Percentiles rank a stretch among this genome's conserved stretches.
phyloP scores from a whole-genome alignment of 1,284 basidiomycete species.

The Cutaneotrichosporon dermatis region DNA sequence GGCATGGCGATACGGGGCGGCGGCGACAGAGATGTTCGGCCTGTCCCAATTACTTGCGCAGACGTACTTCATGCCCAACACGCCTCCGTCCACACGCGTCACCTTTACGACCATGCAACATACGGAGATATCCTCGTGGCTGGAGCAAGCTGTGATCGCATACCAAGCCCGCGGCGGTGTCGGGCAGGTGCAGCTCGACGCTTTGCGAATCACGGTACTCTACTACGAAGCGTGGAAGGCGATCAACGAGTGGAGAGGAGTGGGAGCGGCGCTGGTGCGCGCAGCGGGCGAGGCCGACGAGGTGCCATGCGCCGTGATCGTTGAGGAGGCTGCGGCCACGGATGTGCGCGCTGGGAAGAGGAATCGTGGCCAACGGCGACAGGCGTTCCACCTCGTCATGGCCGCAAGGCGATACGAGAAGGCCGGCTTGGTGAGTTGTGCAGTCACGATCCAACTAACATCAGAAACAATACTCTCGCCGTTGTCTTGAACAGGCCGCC shows the following conservation, averaged over 20 bases:
- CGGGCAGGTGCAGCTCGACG: conserved; percentile 46
- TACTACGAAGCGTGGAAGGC: conserved; percentile 49
- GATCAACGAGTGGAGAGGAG: conserved; percentile 44
- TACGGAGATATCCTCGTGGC: conserved; percentile 44
- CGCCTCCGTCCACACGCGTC: conserved; percentile 23
- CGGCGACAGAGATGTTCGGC: conserved; percentile 50
- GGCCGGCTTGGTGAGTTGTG: conserved; percentile 51
- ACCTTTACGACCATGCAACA: conserved; percentile 42
- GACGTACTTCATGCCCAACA: conserved; percentile 38
- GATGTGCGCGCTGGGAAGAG: conserved; percentile 44
- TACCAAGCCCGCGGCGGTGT: conserved; percentile 30
- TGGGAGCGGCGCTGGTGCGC: conserved; percentile 40
- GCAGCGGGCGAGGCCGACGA: conserved; percentile 52
- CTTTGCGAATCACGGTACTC: conserved; percentile 45
- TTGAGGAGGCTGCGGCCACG: conserved; percentile 54
- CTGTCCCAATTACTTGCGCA: conserved; percentile 42
- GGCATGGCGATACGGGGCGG: conserved; percentile 46
- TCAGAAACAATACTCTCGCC: conserved; percentile 49
- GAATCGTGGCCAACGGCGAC: conserved; percentile 40
- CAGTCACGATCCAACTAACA: conserved; percentile 4
- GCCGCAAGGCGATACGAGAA: conserved; percentile 54
- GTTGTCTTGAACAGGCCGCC: conserved; percentile 49
- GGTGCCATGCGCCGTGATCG: conserved; percentile 52
- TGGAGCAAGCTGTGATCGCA: conserved; percentile 45
- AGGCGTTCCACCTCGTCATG: conserved; percentile 51